These are phyloP conservation scores for Phialemonium atrogriseum DNA, from an alignment of 2,329 filamentous ascomycete species.

Conservation along the genomic window DNA sequence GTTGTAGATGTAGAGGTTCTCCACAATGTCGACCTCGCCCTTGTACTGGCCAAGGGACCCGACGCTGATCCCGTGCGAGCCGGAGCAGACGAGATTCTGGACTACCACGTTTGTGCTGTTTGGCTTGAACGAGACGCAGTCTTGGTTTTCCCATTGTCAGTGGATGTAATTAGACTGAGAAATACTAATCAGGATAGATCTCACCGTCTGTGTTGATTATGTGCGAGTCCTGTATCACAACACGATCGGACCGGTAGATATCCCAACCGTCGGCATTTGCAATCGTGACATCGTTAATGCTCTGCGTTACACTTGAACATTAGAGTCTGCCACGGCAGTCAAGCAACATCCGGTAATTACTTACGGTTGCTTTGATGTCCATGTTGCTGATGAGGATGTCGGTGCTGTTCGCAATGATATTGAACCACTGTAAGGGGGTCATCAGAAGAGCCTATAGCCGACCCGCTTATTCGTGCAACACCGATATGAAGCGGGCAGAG, in stretches of 20 bases:
- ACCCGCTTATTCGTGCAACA: slow-evolving; percentile 43
- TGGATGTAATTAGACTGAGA: too few relatives aligned
- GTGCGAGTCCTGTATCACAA: slow-evolving; percentile 55
- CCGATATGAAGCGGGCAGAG: too few relatives aligned
- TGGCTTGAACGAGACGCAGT: slow-evolving; percentile 57
- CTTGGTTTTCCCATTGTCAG: too few relatives aligned
- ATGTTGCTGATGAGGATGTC: slow-evolving; percentile 45
- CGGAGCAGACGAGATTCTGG: slow-evolving; percentile 50
- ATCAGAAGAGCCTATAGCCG: too few relatives aligned
- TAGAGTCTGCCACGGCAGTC: too few relatives aligned
- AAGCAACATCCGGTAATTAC: too few relatives aligned
- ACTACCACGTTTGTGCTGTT: slow-evolving; percentile 53
- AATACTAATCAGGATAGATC: too few relatives aligned
- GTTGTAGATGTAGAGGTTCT: slow-evolving; percentile 44
- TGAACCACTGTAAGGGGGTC: slow-evolving; percentile 13
- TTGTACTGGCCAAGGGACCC: slow-evolving; percentile 50
- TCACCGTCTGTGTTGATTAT: slow-evolving; percentile 56
- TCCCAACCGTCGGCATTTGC: slow-evolving; percentile 58
- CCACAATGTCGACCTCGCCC: slow-evolving; percentile 47
- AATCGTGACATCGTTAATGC: slow-evolving; percentile 48
- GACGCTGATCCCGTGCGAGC: slow-evolving; percentile 51
- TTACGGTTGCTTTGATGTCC: too few relatives aligned
- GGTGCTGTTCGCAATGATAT: slow-evolving; percentile 43
- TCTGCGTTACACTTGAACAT: slow-evolving; percentile 41
- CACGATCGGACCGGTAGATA: slow-evolving; percentile 49